phyloP scores from a whole-genome alignment of 1,284 basidiomycete genomes.

The Quambalaria eucalypti region DNA sequence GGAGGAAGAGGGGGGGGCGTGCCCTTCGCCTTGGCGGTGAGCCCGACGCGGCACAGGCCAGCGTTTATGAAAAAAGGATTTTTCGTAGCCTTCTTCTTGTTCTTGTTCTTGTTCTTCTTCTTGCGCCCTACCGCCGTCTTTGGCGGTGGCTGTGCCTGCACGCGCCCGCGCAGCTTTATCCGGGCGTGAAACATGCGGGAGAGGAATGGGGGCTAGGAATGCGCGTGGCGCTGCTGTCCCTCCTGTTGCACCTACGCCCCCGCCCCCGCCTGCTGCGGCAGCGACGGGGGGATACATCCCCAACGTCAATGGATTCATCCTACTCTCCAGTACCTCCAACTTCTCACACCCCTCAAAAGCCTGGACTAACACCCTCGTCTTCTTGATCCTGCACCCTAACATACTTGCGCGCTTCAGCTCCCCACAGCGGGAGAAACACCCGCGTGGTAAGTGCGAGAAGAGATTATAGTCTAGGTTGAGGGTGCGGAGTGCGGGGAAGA shows the following conservation, averaged over 20 bases:
- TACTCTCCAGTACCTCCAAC: conserved; percentile 34
- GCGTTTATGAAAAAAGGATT: conserved; percentile 42
- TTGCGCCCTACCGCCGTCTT: conserved; percentile 5
- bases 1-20: not conserved
- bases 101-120: conserved; percentile 7
- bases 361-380: conserved; percentile 23
- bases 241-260: too few relatives aligned
- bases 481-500: conserved; percentile 77
- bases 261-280: too few relatives aligned
- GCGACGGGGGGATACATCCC: conserved; percentile 43
- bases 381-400: conserved; percentile 35
- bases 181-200: conserved; percentile 33
- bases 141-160: conserved; percentile 3
- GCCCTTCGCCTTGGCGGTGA: conserved; percentile 3
- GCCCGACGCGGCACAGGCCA: conserved; percentile 7
- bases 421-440: conserved; percentile 10
- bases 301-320: conserved; percentile 41
- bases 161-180: conserved; percentile 12
- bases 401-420: conserved; percentile 38
- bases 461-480: conserved; percentile 57
- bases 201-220: conserved; percentile 31
- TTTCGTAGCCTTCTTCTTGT: conserved; percentile 24
- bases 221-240: not conserved
- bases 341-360: conserved; percentile 23
- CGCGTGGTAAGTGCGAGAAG: conserved; percentile 23